A percentile compares a stretch with the other conserved stretches of the same genome.
These are phyloP conservation scores for Hypoxylon sp. DNA, from an alignment of 2,329 filamentous ascomycete species.

Conservation along the genomic window DNA sequence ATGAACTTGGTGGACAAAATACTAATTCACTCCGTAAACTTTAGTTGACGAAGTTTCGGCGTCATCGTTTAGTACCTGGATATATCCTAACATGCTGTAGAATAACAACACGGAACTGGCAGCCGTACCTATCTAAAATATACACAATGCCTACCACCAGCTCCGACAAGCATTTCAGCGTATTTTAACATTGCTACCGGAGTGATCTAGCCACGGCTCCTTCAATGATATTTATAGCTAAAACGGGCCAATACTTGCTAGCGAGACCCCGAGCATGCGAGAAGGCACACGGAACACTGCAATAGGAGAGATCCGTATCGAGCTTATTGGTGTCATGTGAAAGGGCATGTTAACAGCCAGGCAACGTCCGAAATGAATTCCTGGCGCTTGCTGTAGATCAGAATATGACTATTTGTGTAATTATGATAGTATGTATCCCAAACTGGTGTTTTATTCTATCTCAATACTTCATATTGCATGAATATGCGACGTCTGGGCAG, in stretches of 20 bases:
- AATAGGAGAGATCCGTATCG: slow-evolving; percentile 4
- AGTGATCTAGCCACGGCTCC: background rate
- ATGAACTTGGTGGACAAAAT: slow-evolving; percentile 20
- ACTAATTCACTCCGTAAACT: slow-evolving; percentile 10
- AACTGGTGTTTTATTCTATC: slow-evolving; percentile 12
- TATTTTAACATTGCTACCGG: slow-evolving; percentile 5
- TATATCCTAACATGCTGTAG: slow-evolving; percentile 2
- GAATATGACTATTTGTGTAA: slow-evolving; percentile 26
- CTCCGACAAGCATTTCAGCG: background rate
- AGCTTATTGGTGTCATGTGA: slow-evolving; percentile 17
- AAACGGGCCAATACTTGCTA: background rate
- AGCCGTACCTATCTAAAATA: background rate
- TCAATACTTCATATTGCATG: slow-evolving; percentile 28
- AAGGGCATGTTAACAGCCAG: slow-evolving; percentile 10
- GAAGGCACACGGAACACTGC: slow-evolving; percentile 6
- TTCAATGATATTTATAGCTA: background rate
- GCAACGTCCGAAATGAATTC: slow-evolving; percentile 14
- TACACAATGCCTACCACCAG: slow-evolving; percentile 3
- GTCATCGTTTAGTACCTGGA: slow-evolving; percentile 5
- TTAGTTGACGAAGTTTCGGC: slow-evolving; percentile 7
- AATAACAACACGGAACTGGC: slow-evolving; percentile 1
- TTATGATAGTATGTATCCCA: slow-evolving; percentile 20
- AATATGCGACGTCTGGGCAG: slow-evolving; percentile 15
- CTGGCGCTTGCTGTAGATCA: slow-evolving; percentile 28
- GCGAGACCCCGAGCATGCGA: background rate